Evolutionary conservation across 805 yeast species (phyloP).

Genomic region (Candida bentonensis): DNA sequence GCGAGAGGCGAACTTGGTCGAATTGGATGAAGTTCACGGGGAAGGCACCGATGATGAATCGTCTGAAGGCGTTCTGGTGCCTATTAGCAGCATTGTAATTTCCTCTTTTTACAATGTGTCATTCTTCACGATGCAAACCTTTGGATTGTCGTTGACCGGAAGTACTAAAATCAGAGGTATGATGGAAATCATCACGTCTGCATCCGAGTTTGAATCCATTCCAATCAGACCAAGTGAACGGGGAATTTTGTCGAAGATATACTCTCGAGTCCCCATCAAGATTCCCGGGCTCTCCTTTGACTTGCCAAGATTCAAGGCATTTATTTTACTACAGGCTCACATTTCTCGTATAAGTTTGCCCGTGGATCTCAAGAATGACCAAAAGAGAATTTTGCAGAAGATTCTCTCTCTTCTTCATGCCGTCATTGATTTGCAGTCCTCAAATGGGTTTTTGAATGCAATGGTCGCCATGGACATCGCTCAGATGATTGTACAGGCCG

Average conservation of each 20-base stretch:
- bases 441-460: conserved; percentile 70
- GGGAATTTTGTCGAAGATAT: conserved; percentile 31
- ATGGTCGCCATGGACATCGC: conserved; percentile 72
- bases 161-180: conserved; percentile 47
- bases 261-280: conserved; percentile 52
- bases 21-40: conserved; percentile 20
- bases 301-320: conserved; percentile 55
- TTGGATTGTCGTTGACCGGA: conserved; percentile 35
- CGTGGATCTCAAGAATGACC: conserved; percentile 46
- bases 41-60: conserved; percentile 24
- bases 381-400: conserved; percentile 34
- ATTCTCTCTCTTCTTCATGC: conserved; percentile 45
- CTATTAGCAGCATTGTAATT: conserved; percentile 60
- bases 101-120: conserved; percentile 60
- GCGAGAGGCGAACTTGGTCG: conserved; percentile 41
- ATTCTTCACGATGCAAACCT: conserved; percentile 50
- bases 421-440: conserved; percentile 58
- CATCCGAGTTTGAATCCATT: conserved; percentile 55
- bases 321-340: conserved; percentile 68
- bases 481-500: conserved; percentile 78
- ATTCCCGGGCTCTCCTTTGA: conserved; percentile 21
- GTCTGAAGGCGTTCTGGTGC: conserved; percentile 28
- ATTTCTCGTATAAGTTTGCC: conserved; percentile 53
- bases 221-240: conserved; percentile 54
- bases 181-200: conserved; percentile 49